Conservation (phyloP, 345 rosid species). For the Excoecaria agallocha region DNA sequence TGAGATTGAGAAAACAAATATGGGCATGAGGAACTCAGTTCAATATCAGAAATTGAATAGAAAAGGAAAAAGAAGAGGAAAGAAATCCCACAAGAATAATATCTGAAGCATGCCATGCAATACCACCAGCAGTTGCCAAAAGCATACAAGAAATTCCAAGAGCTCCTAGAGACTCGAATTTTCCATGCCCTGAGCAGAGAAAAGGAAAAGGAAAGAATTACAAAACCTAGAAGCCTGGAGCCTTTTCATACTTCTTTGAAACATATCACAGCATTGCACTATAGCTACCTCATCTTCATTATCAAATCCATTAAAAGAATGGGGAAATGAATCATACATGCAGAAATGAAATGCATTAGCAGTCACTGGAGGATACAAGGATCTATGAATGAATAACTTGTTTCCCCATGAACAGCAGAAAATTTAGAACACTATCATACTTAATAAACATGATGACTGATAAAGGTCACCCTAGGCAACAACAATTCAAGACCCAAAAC, state of each 20-base stretch:
- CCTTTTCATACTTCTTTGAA: background rate
- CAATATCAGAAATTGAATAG: background rate
- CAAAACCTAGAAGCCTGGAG: constrained; percentile 8
- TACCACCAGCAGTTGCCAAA: constrained; percentile 81
- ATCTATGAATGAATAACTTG: background rate
- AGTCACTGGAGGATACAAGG: background rate
- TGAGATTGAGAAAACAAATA: background rate
- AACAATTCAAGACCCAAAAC: background rate
- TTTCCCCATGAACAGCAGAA: background rate
- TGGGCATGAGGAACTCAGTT: background rate
- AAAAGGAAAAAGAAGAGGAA: constrained; percentile 8
- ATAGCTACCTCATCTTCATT: background rate
- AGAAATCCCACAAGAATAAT: constrained; percentile 53
- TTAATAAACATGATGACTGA: background rate
- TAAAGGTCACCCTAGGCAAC: background rate
- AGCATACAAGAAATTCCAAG: constrained; percentile 93
- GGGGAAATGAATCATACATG: background rate
- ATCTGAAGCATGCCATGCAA: constrained; percentile 82
- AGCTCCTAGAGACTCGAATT: constrained; percentile 90
- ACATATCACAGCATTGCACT: background rate
- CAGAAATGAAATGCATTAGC: background rate
- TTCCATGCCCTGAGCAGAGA: constrained; percentile 68
- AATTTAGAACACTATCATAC: background rate
- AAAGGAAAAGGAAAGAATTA: constrained; percentile 11
- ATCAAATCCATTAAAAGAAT: background rate